These are phyloP conservation scores for Citrus glauca DNA, from an alignment of 345 rosid species.

Conservation along the genomic window DNA sequence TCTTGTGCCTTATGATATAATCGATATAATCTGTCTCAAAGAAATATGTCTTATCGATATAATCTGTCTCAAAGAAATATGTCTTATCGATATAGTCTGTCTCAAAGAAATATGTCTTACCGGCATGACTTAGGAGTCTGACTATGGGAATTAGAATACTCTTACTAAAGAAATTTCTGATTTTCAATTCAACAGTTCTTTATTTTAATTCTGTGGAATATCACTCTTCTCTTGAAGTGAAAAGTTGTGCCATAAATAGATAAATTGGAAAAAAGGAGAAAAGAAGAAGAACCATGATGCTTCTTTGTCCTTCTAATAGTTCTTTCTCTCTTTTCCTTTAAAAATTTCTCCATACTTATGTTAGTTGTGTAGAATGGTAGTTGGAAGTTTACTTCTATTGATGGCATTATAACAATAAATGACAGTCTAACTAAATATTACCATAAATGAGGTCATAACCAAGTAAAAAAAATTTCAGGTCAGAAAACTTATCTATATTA, in stretches of 20 bases:
- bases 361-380: not conserved
- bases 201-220: not conserved
- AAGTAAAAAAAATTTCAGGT: not conserved
- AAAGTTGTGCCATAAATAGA: not conserved
- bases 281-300: not conserved
- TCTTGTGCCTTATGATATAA: not conserved
- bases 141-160: not conserved
- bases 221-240: not conserved
- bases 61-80: not conserved
- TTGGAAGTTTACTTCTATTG: not conserved
- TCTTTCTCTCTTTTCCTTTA: not conserved
- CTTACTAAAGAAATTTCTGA: not conserved
- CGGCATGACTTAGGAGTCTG: not conserved
- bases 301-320: not conserved
- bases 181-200: not conserved
- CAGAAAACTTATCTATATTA: not conserved
- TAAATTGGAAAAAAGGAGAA: not conserved
- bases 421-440: not conserved
- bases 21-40: not conserved
- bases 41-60: not conserved
- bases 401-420: not conserved
- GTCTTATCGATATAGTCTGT: not conserved
- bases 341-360: not conserved
- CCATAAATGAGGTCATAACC: too few species aligned
- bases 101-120: not conserved